Evolutionary conservation across 495 filamentous ascomycete genomes (phyloP), one percentile per base, ranked within the genome.

Genomic region (Glutinoglossum americanum): DNA sequence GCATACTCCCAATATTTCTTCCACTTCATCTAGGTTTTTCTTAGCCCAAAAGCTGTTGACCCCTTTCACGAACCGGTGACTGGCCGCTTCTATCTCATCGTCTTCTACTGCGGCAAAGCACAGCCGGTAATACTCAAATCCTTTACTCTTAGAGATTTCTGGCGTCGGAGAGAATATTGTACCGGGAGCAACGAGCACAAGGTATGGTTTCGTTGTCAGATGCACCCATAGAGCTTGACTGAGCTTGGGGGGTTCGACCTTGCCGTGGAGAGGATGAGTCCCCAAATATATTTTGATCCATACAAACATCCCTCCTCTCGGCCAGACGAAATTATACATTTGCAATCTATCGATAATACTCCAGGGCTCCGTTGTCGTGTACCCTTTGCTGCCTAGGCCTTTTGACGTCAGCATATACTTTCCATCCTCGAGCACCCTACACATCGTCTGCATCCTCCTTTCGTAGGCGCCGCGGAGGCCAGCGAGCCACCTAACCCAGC

Each of bases 261-360:
- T 68, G 6, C 70, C 69, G 39, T 67, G 77, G n/a, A 94, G 72
- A 9, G 89, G 87, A 62, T 97, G 89, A 0, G 69, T 70, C 13
- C 81, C 73, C 58, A 90, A 78, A 48, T 76, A 66, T 25, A 92
- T 62, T 21, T 77, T 71, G 0, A 94, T 61, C 89, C 89, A 97
- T 25, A 92, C 67, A 66, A 94, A 95, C 89, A 95, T 95, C 61
- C 90, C 90, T 17, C 81, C 90, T n/a, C 80, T 76, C 0, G 89
- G 90, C 74, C 81, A 83, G 51, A 72, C 64, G 64, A 92, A 95
- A 51, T 79, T 72, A 66, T 78, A 87, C 62, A 94, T 79, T 35
- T 73, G 70, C 0, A 75, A 77, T 63, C 83, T 85, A 47, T 80
- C 76, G 10, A 95, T 72, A 48, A 86, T 73, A 47, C 72, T 71